Evolutionary conservation across 1,284 basidiomycete species (phyloP).

Genomic region (Cryptococcus sp.): DNA sequence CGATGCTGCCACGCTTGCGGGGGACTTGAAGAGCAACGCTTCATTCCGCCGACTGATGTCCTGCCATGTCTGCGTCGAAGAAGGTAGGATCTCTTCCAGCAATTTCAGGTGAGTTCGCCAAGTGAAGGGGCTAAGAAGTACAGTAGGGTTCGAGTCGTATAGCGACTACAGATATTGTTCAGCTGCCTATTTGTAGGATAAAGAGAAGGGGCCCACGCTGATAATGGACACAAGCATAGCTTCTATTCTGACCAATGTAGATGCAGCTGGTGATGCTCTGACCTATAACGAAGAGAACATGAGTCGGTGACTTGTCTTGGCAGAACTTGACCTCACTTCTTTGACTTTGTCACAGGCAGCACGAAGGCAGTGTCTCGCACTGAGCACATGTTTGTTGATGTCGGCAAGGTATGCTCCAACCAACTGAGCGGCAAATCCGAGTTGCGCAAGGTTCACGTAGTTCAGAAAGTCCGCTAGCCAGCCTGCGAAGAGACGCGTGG

Average conservation of each 20-base stretch:
- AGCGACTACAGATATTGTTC: constrained; percentile 18
- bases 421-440: constrained; percentile 75
- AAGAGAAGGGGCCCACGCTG: constrained; percentile 18
- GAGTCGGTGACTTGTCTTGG: constrained; percentile 19
- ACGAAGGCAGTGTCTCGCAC: constrained; percentile 40
- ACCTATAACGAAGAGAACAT: constrained; percentile 28
- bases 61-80: constrained; percentile 7
- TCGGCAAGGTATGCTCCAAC: constrained; percentile 77
- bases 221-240: constrained; percentile 36
- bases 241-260: constrained; percentile 33
- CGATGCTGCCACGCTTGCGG: constrained; percentile 55
- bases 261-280: constrained; percentile 29
- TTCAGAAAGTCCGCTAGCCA: constrained; percentile 83
- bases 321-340: constrained; percentile 63
- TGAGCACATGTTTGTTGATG: constrained; percentile 58
- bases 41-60: constrained; percentile 70
- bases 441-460: constrained; percentile 77
- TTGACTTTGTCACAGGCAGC: constrained; percentile 59
- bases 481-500: constrained; percentile 72
- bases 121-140: constrained; percentile 50
- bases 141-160: constrained; percentile 35
- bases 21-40: constrained; percentile 70
- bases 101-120: constrained; percentile 59
- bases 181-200: not conserved
- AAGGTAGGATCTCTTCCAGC: constrained; percentile 25